These are phyloP conservation scores for Effrenium voratum DNA, from an alignment of 73 alveolate genomes.

Conservation along the genomic window DNA sequence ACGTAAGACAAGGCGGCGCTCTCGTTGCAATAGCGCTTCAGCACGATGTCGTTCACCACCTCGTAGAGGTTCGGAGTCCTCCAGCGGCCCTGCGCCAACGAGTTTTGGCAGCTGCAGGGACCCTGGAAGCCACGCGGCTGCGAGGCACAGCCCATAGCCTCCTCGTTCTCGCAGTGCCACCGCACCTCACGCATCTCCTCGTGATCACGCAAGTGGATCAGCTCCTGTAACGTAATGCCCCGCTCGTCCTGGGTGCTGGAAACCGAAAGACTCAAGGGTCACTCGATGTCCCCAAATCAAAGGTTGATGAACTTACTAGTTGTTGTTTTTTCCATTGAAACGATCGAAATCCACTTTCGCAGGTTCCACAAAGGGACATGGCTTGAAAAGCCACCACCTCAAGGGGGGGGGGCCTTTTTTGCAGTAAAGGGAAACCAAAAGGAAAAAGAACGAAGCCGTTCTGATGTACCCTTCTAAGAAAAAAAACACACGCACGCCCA, in stretches of 20 bases:
- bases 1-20: neutral
- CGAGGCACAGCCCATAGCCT: neutral
- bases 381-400: no score
- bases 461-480: no score
- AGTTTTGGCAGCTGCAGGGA: constrained; percentile 15
- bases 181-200: neutral
- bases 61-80: constrained; percentile 25
- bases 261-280: neutral
- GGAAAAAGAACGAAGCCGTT: no score
- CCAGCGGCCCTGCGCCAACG: constrained; percentile 8
- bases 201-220: neutral
- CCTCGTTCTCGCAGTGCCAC: constrained; percentile 26
- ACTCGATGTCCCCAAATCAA: no score
- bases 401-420: no score
- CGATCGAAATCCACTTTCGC: no score
- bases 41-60: neutral
- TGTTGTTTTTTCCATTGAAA: no score
- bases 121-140: neutral
- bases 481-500: no score
- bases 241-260: constrained; percentile 10
- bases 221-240: constrained; percentile 33
- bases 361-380: no score
- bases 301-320: no score
- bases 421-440: no score
- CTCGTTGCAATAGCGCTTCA: constrained; percentile 7